Percentiles rank a stretch among this genome's conserved stretches.
phyloP scores from a whole-genome alignment of 2,329 filamentous ascomycete species.

The Boeremia lycopersici region DNA sequence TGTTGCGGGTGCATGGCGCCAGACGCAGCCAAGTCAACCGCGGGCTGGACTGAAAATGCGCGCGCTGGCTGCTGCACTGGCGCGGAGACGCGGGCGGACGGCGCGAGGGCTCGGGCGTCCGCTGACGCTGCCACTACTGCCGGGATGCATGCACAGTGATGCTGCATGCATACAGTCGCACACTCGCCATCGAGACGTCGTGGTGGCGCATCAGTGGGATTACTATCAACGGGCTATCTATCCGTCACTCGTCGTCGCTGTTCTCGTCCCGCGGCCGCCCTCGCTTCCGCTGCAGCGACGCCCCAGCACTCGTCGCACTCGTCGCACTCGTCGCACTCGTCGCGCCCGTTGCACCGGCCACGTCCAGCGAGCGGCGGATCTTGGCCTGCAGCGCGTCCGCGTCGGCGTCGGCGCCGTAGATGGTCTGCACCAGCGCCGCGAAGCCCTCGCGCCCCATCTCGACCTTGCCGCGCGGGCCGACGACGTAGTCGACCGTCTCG shows the following conservation, averaged over 20 bases:
- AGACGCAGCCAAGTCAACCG: background rate
- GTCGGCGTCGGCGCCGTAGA: slow-evolving; percentile 50
- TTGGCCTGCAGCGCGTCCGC: slow-evolving; percentile 46
- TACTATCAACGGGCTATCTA: too few species aligned
- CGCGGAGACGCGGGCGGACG: background rate
- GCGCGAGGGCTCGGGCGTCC: too few species aligned
- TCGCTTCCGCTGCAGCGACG: slow-evolving; percentile 21
- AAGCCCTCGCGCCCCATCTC: slow-evolving; percentile 83
- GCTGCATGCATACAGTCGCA: too few species aligned
- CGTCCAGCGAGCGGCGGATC: slow-evolving; percentile 42
- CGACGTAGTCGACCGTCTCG: slow-evolving; percentile 77
- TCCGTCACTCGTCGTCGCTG: too few species aligned
- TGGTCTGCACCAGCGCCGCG: slow-evolving; percentile 67
- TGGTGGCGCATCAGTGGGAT: too few species aligned
- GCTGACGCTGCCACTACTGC: too few species aligned
- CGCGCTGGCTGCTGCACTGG: slow-evolving; percentile 2
- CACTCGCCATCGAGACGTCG: too few species aligned
- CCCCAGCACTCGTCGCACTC: background rate
- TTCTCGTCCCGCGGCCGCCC: too few species aligned
- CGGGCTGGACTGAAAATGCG: slow-evolving; percentile 4
- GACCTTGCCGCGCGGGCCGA: slow-evolving; percentile 83
- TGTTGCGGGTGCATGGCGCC: background rate
- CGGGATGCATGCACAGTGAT: too few species aligned
- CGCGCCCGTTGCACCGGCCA: slow-evolving; percentile 27
- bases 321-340: slow-evolving; percentile 1